Evolutionary conservation across 257 asterid species (phyloP).

Genomic region (Leptodermis oblonga): DNA sequence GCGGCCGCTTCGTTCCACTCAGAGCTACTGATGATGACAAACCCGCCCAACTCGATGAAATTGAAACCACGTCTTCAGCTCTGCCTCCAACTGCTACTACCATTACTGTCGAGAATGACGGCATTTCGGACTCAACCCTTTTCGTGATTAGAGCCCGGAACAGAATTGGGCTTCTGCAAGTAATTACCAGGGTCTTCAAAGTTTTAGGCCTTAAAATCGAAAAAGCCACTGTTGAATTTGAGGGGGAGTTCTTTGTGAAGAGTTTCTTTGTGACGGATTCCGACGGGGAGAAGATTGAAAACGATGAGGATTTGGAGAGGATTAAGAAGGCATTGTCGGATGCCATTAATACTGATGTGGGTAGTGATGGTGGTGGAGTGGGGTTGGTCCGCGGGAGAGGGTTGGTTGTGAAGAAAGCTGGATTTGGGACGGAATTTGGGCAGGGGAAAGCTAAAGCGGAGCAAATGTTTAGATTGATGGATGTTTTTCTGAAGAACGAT

Average conservation of each 20-base stretch:
- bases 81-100: slow-evolving; percentile 7
- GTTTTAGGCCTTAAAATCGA: slow-evolving; percentile 36
- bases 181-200: slow-evolving; percentile 40
- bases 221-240: slow-evolving; percentile 38
- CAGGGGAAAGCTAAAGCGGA: slow-evolving; percentile 33
- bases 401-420: slow-evolving; percentile 40
- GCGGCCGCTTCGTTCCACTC: slow-evolving; percentile 13
- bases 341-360: slow-evolving; percentile 30
- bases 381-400: slow-evolving; percentile 38
- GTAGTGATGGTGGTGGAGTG: slow-evolving; percentile 2
- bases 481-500: slow-evolving; percentile 40
- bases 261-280: slow-evolving; percentile 32
- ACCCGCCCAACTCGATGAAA: slow-evolving; percentile 5
- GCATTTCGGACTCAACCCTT: slow-evolving; percentile 32
- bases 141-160: slow-evolving; percentile 33
- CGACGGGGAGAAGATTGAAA: slow-evolving; percentile 36
- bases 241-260: slow-evolving; percentile 33
- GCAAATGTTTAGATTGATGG: slow-evolving; percentile 44
- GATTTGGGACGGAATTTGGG: slow-evolving; percentile 35
- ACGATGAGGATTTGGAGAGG: slow-evolving; percentile 28
- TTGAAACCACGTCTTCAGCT: slow-evolving; percentile 13
- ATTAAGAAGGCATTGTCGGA: slow-evolving; percentile 36
- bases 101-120: slow-evolving; percentile 29
- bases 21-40: slow-evolving; percentile 21
- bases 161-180: slow-evolving; percentile 40